phyloP scores from a whole-genome alignment of 129 eudicot species.

The Pseudognaphalium luteoalbum region DNA sequence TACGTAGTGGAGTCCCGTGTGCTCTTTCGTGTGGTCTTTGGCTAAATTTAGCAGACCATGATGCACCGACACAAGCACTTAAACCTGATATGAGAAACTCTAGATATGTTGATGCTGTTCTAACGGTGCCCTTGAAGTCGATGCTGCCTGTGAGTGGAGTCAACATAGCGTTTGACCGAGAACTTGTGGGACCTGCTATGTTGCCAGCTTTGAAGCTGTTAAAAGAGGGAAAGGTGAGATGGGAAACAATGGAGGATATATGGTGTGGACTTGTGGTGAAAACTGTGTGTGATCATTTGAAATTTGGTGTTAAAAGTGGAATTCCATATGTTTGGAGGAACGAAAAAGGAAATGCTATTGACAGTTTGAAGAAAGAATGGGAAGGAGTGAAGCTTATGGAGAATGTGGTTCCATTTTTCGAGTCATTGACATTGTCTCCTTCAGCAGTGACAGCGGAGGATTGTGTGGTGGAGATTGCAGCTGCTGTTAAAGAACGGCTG shows the following conservation, averaged over 20 bases:
- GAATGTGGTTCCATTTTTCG: conserved; percentile 81
- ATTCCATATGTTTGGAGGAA: conserved; percentile 92
- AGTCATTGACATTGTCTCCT: conserved; percentile 56
- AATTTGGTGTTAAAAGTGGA: conserved; percentile 85
- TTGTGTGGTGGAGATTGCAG: conserved; percentile 81
- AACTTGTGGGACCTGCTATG: conserved; percentile 78
- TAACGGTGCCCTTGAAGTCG: conserved; percentile 69
- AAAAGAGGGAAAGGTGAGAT: conserved; percentile 80
- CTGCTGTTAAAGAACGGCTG: conserved; percentile 57
- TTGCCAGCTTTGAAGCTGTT: conserved; percentile 72
- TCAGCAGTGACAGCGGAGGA: conserved; percentile 67
- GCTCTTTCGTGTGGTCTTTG: conserved; percentile 92
- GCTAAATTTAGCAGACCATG: conserved; percentile 91
- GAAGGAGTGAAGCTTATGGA: conserved; percentile 94
- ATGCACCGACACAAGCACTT: conserved; percentile 95
- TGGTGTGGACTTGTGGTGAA: conserved; percentile 89
- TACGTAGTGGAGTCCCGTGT: conserved; percentile 77
- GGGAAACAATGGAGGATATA: conserved; percentile 93
- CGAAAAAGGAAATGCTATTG: conserved; percentile 78
- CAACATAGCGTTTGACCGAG: conserved; percentile 73
- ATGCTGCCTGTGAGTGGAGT: conserved; percentile 93
- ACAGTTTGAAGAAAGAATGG: conserved; percentile 94
- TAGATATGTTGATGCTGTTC: conserved; percentile 86
- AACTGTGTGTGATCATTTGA: conserved; percentile 73
- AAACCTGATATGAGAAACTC: conserved; percentile 67